Conservation (phyloP, 257 asterid genomes). For the Solanum lignicaule region DNA sequence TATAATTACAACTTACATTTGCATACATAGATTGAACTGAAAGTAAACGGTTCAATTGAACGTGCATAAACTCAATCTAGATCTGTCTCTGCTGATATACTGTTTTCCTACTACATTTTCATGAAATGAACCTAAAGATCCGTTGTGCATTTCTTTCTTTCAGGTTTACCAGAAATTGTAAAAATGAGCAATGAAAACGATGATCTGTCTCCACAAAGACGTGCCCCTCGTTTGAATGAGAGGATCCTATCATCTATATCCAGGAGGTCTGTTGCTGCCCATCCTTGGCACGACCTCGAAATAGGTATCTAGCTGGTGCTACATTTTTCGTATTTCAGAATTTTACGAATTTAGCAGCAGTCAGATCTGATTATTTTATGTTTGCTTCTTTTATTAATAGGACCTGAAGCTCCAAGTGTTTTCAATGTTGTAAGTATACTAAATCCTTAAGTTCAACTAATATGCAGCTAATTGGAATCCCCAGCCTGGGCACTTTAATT, state of each 20-base stretch:
- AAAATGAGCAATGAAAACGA: not conserved
- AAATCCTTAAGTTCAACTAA: not conserved
- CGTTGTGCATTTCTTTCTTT: not conserved
- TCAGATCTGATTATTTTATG: not conserved
- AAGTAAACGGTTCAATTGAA: not conserved
- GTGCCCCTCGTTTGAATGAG: conserved; percentile 13
- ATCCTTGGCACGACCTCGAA: conserved; percentile 25
- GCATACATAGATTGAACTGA: not conserved
- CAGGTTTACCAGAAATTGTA: not conserved
- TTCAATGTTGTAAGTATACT: conserved; percentile 13
- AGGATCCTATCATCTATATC: conserved; percentile 21
- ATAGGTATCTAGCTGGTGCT: not conserved
- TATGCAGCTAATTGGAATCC: not conserved
- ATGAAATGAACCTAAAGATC: not conserved
- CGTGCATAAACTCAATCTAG: not conserved
- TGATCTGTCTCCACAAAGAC: not conserved
- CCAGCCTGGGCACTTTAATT: not conserved
- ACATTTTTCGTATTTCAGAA: not conserved
- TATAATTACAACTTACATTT: not conserved
- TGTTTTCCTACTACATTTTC: not conserved
- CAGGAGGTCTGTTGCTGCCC: conserved; percentile 21
- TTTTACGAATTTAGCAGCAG: not conserved
- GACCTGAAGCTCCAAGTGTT: conserved; percentile 16
- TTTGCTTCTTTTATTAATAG: conserved; percentile 1
- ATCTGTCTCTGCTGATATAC: not conserved